Evolutionary conservation across 495 filamentous ascomycete species (phyloP).

Genomic region (Chlorociboria aeruginascens): DNA sequence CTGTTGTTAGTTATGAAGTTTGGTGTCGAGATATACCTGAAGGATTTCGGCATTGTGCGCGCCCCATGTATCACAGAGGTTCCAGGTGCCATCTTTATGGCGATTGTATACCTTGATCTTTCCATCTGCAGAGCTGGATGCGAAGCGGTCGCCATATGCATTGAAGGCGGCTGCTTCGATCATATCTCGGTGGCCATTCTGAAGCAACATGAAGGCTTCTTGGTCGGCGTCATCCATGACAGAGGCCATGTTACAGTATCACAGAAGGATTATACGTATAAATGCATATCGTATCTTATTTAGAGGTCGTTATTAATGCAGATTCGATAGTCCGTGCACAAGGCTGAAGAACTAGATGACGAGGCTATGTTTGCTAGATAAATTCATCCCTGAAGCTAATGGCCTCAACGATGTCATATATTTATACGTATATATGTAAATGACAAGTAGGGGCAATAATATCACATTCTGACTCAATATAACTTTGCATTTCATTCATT

Average conservation of each 20-base stretch:
- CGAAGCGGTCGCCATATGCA: constrained; percentile 78
- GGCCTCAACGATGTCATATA: too few species aligned
- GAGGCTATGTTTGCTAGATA: too few species aligned
- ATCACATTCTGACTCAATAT: too few species aligned
- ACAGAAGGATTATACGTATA: neutral
- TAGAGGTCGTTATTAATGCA: neutral
- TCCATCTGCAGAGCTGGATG: constrained; percentile 85
- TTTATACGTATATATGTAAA: too few species aligned
- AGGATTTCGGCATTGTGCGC: constrained; percentile 87
- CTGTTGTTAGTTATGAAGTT: neutral
- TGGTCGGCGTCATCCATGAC: constrained; percentile 3
- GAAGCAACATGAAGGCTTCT: constrained; percentile 31
- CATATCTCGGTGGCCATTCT: constrained; percentile 56
- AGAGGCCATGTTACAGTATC: constrained; percentile 1
- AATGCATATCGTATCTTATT: neutral
- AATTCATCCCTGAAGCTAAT: too few species aligned
- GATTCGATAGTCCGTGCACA: constrained; percentile 1
- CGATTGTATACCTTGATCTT: constrained; percentile 84
- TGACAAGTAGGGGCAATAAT: too few species aligned
- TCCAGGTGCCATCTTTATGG: constrained; percentile 65
- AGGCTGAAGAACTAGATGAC: neutral
- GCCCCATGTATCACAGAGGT: constrained; percentile 73
- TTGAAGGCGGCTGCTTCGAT: constrained; percentile 60
- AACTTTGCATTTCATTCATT: too few species aligned
- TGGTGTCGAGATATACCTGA: constrained; percentile 45